Evolutionary conservation across 2,329 filamentous ascomycete genomes (phyloP).

Genomic region (Emmonsiellopsis sp.): DNA sequence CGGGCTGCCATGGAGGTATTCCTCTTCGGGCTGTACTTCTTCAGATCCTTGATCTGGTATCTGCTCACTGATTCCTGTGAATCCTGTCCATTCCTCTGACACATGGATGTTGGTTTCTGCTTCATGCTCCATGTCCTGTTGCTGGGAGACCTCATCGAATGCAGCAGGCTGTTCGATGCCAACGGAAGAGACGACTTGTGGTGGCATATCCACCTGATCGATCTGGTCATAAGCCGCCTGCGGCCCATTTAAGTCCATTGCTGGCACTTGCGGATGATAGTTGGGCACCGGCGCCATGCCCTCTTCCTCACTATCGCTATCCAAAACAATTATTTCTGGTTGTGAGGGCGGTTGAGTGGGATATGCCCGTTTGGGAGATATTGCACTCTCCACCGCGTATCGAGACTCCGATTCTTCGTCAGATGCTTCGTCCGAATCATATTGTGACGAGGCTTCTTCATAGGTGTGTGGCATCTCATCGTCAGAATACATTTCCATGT

Average conservation of each 20-base stretch:
- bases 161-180: not conserved
- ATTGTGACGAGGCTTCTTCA: conserved; percentile 1
- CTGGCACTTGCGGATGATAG: not conserved
- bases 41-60: not conserved
- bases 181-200: not conserved
- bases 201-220: not conserved
- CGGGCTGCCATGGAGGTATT: not conserved
- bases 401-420: not conserved
- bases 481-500: conserved; percentile 5
- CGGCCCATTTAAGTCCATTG: not conserved
- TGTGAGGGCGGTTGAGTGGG: conserved; percentile 11
- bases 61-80: not conserved
- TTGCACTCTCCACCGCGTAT: not conserved
- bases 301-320: conserved; percentile 30
- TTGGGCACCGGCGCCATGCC: not conserved
- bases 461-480: not conserved
- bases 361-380: not conserved
- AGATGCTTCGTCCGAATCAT: conserved; percentile 2
- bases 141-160: not conserved
- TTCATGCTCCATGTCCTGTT: not conserved
- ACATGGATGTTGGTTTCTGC: not conserved
- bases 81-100: not conserved
- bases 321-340: conserved; percentile 32
- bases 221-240: not conserved
- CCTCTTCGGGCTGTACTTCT: not conserved